Conservation (phyloP, 1,284 basidiomycete genomes). For the Fomitopsis pinicola region DNA sequence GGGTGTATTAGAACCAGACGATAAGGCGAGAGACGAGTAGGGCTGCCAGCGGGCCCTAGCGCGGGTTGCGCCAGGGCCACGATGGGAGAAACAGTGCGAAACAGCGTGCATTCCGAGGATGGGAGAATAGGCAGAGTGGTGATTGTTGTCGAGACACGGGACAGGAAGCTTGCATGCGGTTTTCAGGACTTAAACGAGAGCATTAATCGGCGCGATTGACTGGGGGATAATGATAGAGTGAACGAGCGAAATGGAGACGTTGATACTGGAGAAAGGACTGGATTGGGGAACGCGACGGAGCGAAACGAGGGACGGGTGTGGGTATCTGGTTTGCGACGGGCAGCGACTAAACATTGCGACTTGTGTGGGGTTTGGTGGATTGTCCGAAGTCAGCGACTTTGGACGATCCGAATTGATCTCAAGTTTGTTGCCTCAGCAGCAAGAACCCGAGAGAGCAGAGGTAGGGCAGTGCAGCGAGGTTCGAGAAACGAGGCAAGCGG, state of each 20-base stretch:
- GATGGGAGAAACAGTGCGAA: constrained; percentile 58
- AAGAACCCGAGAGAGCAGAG: constrained; percentile 15
- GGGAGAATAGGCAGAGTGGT: constrained; percentile 17
- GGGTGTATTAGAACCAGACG: constrained; percentile 30
- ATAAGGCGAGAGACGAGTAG: constrained; percentile 41
- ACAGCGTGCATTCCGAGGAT: constrained; percentile 47
- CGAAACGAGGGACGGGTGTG: constrained; percentile 15
- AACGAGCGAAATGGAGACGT: background rate
- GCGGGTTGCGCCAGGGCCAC: constrained; percentile 62
- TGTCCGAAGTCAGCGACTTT: constrained; percentile 30
- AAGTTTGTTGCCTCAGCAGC: constrained; percentile 21
- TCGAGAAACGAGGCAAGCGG: background rate
- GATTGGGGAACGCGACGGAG: constrained; percentile 1
- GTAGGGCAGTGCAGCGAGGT: background rate
- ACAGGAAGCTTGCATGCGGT: constrained; percentile 14
- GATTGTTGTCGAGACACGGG: constrained; percentile 12
- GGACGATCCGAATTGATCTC: constrained; percentile 24
- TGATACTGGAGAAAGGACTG: constrained; percentile 3
- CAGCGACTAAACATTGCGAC: constrained; percentile 22
- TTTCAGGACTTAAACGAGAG: constrained; percentile 18
- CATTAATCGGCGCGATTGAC: constrained; percentile 20
- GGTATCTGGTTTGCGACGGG: constrained; percentile 17
- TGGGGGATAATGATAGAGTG: constrained; percentile 19
- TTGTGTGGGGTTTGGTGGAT: constrained; percentile 18
- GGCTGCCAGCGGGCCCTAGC: constrained; percentile 72